Conservation (phyloP, 2,329 filamentous ascomycete genomes). For the Monosporascus sp. region DNA sequence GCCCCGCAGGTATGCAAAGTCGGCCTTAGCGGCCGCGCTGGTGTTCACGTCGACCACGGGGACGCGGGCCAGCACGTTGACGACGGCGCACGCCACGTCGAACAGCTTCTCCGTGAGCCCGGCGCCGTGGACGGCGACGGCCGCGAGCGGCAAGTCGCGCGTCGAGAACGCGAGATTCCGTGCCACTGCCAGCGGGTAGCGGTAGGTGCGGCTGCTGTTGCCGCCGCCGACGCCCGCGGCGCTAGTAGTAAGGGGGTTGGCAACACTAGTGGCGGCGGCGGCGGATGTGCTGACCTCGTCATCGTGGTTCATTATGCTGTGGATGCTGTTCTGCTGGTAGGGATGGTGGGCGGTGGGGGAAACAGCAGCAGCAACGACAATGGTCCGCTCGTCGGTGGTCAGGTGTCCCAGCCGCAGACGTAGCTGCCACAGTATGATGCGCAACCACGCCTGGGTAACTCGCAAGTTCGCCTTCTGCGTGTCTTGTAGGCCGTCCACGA, state of each 20-base stretch:
- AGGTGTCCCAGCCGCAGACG: conserved; percentile 38
- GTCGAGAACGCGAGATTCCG: conserved; percentile 35
- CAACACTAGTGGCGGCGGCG: no score
- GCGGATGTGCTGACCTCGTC: conserved; percentile 3
- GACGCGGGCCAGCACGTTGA: conserved; percentile 39
- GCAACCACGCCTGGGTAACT: conserved; percentile 41
- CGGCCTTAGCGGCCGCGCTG: conserved; percentile 28
- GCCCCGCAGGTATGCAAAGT: conserved; percentile 31
- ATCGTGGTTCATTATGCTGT: neutral
- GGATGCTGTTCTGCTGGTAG: conserved; percentile 11
- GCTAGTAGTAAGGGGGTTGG: no score
- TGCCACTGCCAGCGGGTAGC: conserved; percentile 37
- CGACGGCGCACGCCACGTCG: conserved; percentile 38
- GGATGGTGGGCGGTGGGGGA: conserved; percentile 16
- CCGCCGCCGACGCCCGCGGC: no score
- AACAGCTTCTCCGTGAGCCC: conserved; percentile 43
- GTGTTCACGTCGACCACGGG: conserved; percentile 20
- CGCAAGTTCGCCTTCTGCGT: conserved; percentile 40
- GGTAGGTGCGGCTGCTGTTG: conserved; percentile 32
- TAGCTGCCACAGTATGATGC: conserved; percentile 40
- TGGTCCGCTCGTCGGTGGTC: conserved; percentile 6
- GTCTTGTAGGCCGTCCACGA: conserved; percentile 26
- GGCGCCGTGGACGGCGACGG: conserved; percentile 38
- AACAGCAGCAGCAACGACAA: no score
- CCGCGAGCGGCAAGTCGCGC: conserved; percentile 31